phyloP scores from a whole-genome alignment of 371 early-diverging fungal genomes.

The Basidiobolus meristosporus region DNA sequence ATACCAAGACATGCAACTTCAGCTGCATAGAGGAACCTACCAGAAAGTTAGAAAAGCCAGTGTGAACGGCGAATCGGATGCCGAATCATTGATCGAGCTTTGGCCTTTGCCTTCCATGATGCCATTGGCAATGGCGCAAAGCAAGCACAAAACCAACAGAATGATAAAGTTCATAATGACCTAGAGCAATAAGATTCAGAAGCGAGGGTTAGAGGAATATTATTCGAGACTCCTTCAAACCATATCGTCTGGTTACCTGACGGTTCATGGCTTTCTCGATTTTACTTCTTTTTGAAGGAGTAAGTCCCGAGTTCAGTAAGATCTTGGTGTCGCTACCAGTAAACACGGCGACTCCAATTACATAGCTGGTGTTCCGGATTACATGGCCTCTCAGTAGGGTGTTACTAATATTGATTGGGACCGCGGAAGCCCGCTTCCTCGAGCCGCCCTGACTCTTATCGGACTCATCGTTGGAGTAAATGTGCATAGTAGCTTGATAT shows the following conservation, averaged over 20 bases:
- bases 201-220: too few species aligned
- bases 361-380: constrained; percentile 74
- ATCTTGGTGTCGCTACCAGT: constrained; percentile 90
- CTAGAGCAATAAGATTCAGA: constrained; percentile 6
- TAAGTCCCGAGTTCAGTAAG: constrained; percentile 64
- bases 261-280: constrained; percentile 79
- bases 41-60: constrained; percentile 43
- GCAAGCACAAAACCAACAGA: constrained; percentile 42
- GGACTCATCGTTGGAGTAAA: background rate
- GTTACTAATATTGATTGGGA: constrained; percentile 59
- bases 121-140: constrained; percentile 47
- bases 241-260: too few species aligned
- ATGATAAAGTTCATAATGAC: constrained; percentile 60
- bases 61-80: too few species aligned
- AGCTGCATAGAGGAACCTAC: too few species aligned
- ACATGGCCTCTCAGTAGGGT: constrained; percentile 79
- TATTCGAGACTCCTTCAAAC: too few species aligned
- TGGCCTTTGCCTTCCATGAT: background rate
- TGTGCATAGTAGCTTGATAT: constrained; percentile 28
- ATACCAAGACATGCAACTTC: too few species aligned
- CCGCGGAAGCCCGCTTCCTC: constrained; percentile 1
- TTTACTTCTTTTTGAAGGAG: constrained; percentile 72
- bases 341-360: constrained; percentile 65
- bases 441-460: background rate
- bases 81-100: background rate